Percentiles rank a stretch among this genome's conserved stretches.
Evolutionary conservation across 1,139 yeast species (phyloP).

Genomic region (Taiozyma onychis): DNA sequence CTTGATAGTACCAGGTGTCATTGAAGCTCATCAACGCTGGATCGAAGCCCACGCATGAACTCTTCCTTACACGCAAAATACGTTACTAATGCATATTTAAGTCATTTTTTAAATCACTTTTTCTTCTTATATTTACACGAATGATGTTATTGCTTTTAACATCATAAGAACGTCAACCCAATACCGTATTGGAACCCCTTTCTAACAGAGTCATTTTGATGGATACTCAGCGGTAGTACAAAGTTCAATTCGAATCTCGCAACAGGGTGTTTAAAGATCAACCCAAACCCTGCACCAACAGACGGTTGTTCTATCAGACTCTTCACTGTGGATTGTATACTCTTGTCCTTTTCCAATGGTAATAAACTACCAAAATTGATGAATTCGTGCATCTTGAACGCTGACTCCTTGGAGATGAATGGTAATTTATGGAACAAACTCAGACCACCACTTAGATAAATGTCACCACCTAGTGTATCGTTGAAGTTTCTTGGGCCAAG

Average conservation of each 20-base stretch:
- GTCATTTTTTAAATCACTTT: not conserved
- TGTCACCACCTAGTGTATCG: constrained; percentile 73
- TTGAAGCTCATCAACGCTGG: constrained; percentile 59
- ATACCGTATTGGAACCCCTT: constrained; percentile 94
- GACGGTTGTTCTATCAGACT: constrained; percentile 39
- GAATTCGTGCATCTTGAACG: constrained; percentile 65
- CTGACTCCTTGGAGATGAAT: constrained; percentile 45
- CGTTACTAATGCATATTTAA: not conserved
- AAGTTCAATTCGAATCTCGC: constrained; percentile 91
- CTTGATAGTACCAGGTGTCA: constrained; percentile 70
- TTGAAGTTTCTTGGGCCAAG: constrained; percentile 71
- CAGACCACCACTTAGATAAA: constrained; percentile 64
- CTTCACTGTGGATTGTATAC: constrained; percentile 22
- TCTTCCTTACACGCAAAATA: not conserved
- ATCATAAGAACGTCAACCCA: constrained; percentile 73
- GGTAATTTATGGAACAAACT: constrained; percentile 69
- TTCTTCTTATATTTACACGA: not conserved
- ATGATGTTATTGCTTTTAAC: too few relatives aligned
- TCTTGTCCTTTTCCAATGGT: constrained; percentile 31
- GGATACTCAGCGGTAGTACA: constrained; percentile 67
- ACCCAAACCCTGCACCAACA: constrained; percentile 65
- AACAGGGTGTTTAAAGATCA: constrained; percentile 77
- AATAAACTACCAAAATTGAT: constrained; percentile 70
- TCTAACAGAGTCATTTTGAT: constrained; percentile 59
- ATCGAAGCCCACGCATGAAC: constrained; percentile 24